Conservation (phyloP, 2,329 filamentous ascomycete species). For the Penicillium sp. region DNA sequence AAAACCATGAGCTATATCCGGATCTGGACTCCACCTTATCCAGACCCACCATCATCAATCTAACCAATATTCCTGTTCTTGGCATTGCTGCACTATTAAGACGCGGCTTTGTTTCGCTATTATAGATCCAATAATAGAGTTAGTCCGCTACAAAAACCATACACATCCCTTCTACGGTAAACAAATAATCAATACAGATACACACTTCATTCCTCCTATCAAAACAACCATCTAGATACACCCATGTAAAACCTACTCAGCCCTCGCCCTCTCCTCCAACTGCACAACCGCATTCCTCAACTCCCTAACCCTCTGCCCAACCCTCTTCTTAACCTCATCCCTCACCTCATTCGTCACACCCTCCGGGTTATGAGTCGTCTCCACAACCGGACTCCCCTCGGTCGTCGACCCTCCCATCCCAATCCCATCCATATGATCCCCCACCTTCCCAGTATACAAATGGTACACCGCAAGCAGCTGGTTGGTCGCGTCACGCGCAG, state of each 20-base stretch:
- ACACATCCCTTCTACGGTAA: background rate
- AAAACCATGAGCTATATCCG: background rate
- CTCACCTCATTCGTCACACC: constrained; percentile 27
- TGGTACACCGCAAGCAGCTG: constrained; percentile 34
- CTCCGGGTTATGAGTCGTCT: constrained; percentile 32
- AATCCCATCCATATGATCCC: constrained; percentile 9
- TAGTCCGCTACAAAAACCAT: background rate
- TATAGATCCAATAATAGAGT: background rate
- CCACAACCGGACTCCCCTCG: constrained; percentile 21
- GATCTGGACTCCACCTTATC: constrained; percentile 2
- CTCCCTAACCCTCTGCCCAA: constrained; percentile 45
- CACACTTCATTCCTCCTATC: background rate
- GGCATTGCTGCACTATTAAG: background rate
- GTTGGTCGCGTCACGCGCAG: constrained; percentile 44
- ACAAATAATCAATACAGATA: background rate
- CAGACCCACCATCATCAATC: background rate
- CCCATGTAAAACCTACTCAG: constrained; percentile 24
- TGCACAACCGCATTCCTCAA: constrained; percentile 42
- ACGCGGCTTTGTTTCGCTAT: background rate
- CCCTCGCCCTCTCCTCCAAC: constrained; percentile 40
- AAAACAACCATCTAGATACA: background rate
- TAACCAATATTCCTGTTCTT: background rate
- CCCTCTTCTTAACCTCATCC: constrained; percentile 42
- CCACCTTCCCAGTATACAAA: constrained; percentile 28
- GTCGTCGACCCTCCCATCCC: constrained; percentile 5